Base-by-base conservation (phyloP, 75 land plant species). In the Cunninghamia lanceolata region DNA sequence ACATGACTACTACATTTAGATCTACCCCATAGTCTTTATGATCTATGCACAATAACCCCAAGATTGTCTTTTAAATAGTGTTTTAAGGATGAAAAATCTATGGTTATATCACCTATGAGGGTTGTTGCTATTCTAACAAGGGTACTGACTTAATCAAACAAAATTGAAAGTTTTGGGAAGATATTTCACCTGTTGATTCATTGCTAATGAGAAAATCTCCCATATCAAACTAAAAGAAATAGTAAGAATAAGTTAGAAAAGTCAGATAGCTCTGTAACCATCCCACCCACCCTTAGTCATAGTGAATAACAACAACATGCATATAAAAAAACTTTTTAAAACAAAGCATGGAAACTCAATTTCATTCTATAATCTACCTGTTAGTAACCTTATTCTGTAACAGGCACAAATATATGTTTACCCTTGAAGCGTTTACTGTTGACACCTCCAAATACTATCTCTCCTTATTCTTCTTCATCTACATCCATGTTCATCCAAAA, bases 381-480 rank as follows among this genome's bases (percentile, higher is more conserved):
- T 96, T 96, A 97, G 74, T 96, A 97, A 10, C 99, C 98, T 74
- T 93, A 91, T 74, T 88, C n/a, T n/a, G n/a, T n/a, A n/a, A n/a
- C n/a, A n/a, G n/a, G n/a, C n/a, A n/a, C n/a, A n/a, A n/a, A n/a
- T n/a, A n/a, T n/a, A n/a, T n/a, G 74, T 40, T 93, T 56, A 14
- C 99, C 99, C 53, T 88, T 94, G 86, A 82, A 96, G 85, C 94
- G 96, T 1, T 92, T 87, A 45, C 91, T 84, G 76, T 97, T 93
- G 87, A n/a, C n/a, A n/a, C n/a, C n/a, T n/a, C n/a, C n/a, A n/a
- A n/a, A n/a, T n/a, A n/a, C n/a, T n/a, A n/a, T n/a, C n/a, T n/a
- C 98, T 35, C 98, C 99, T 40, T 98, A 96, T 36, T 83, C 88
- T 14, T 82, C 86, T 9, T 93, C 98, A 42, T 88, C 78, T 30